Base-by-base conservation (phyloP, 331 rosid genomes). In the Arachis monticola region DNA sequence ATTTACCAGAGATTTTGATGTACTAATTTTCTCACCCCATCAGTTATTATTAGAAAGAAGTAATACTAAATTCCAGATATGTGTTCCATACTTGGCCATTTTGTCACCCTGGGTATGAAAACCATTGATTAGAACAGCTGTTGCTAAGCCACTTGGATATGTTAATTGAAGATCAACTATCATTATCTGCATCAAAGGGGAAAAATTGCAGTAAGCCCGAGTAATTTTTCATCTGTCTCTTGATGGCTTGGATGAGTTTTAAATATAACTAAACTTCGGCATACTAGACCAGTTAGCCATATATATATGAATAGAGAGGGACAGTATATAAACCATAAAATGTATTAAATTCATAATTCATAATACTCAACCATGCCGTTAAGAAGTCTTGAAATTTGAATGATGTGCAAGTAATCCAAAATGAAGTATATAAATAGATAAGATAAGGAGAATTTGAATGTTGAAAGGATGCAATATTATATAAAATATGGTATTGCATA, bases 51-150 rank as follows among this genome's bases (percentile, higher is more conserved):
- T 64, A 56, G 14, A 3, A 1, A 10, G 17, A 3, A 2, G 7
- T 27, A 40, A 2, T 22, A 27, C 44, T 55, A 13, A 13, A 53
- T 22, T 59, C 55, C 67, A 31, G 69, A 14, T 9, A 44, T 27
- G 46, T 53, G 69, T 85, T 61, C 7, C 6, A 32, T 52, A 93
- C 98, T 86, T 89, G 30, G 98, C 96, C 89, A 83, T 87, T 78
- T 86, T 83, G 69, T 93, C 96, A 17, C 90, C 96, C 74, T 84
- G 97, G 10, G 87, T 85, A 73, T 93, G 98, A 69, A 90, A 91
- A 48, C 98, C 97, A 83, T 93, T 93, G 73, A 93, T 90, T 77
- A 93, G 97, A 67, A 93, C 97, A 2, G 98, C 90, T 5, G 97
- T 93, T 46, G 98, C 97, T 81, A 90, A 67, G 17, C 98, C 98